These are phyloP conservation scores for Podila clonocystis DNA, from an alignment of 192 early-diverging fungal species.

Conservation along the genomic window DNA sequence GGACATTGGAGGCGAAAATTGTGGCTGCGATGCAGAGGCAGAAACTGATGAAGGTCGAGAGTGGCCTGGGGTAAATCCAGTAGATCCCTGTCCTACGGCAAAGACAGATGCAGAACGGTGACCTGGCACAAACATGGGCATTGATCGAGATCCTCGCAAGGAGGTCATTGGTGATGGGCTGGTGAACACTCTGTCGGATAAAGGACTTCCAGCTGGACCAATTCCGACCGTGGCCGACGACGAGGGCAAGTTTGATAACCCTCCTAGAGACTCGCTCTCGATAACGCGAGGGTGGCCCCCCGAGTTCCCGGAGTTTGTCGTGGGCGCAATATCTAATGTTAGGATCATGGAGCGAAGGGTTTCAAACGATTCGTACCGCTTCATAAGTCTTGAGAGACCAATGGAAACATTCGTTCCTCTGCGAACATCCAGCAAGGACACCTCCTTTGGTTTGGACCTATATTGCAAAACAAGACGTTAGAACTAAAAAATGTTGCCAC, in stretches of 20 bases:
- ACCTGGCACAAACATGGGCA: not conserved
- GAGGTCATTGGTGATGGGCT: not conserved
- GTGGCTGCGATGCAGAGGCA: no score
- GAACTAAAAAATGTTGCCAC: not conserved
- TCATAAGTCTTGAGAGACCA: constrained; percentile 41
- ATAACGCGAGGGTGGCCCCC: not conserved
- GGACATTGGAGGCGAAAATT: not conserved
- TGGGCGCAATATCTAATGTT: constrained; percentile 14
- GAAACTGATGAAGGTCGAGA: no score
- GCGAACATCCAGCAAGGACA: constrained; percentile 28
- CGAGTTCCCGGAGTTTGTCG: not conserved
- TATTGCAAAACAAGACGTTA: not conserved
- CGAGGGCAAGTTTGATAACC: not conserved
- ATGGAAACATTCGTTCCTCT: constrained; percentile 45
- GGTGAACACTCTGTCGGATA: not conserved
- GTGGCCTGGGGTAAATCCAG: no score
- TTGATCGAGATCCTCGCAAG: not conserved
- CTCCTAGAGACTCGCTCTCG: not conserved
- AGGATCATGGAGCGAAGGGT: constrained; percentile 24
- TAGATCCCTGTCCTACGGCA: no score
- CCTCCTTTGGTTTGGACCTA: constrained; percentile 43
- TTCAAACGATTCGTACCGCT: constrained; percentile 44
- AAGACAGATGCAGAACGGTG: not conserved
- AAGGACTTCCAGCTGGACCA: not conserved
- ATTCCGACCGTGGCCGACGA: not conserved